phyloP scores from a whole-genome alignment of 179 eudicot species.

The Pouteria campechiana region DNA sequence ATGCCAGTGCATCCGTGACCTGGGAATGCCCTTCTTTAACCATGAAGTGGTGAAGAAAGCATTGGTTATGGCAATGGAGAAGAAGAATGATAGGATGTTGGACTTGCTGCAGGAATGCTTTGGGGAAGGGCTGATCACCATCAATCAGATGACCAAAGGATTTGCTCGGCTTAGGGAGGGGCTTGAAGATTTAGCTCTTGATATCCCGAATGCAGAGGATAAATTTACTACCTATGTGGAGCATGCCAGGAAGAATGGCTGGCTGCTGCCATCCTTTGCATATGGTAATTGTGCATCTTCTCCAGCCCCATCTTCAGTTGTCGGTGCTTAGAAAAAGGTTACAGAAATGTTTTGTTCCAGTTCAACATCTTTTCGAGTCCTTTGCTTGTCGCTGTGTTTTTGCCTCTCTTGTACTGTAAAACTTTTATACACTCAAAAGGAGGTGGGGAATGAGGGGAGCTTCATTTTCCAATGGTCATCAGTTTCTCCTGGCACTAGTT shows the following conservation, averaged over 20 bases:
- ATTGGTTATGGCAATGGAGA: constrained; percentile 96
- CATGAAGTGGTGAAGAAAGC: constrained; percentile 99
- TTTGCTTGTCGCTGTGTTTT: no score
- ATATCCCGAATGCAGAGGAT: constrained; percentile 74
- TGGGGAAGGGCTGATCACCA: constrained; percentile 77
- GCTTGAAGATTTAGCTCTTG: constrained; percentile 91
- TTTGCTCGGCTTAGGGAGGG: constrained; percentile 69
- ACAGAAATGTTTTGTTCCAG: no score
- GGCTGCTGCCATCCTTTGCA: constrained; percentile 55
- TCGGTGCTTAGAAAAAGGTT: no score
- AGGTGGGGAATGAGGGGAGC: no score
- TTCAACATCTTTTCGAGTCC: no score
- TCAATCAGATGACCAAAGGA: constrained; percentile 89
- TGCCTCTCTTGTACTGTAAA: no score
- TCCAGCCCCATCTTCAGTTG: constrained; percentile 47
- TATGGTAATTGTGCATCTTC: constrained; percentile 17
- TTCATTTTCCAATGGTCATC: no score
- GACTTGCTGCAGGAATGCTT: constrained; percentile 70
- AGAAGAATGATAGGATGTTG: constrained; percentile 87
- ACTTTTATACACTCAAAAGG: no score
- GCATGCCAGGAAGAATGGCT: constrained; percentile 47
- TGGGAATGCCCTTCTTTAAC: constrained; percentile 93
- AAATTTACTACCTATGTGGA: constrained; percentile 49
- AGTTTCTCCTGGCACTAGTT: no score
- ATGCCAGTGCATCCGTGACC: constrained; percentile 82